Conservation (phyloP, 805 yeast genomes). For the Cyberlindnera amylophila region DNA sequence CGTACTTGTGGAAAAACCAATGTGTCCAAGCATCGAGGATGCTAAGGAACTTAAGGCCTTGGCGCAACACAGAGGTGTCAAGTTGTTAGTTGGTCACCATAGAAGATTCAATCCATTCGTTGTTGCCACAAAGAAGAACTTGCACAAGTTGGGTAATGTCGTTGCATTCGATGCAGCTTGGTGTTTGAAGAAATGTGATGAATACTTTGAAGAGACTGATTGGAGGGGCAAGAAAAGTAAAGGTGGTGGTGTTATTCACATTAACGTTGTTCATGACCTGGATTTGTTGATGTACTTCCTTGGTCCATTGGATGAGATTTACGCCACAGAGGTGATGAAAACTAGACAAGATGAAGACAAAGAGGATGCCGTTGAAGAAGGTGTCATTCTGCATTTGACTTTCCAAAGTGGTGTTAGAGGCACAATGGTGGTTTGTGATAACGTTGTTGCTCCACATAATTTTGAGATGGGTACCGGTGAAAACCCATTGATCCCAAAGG, state of each 20-base stretch:
- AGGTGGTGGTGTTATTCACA: slow-evolving; percentile 21
- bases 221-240: slow-evolving; percentile 15
- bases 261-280: slow-evolving; percentile 20
- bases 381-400: slow-evolving; percentile 14
- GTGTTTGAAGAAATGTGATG: slow-evolving; percentile 19
- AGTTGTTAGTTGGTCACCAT: slow-evolving; percentile 17
- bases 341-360: slow-evolving; percentile 9
- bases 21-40: slow-evolving; percentile 15
- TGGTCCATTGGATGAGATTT: slow-evolving; percentile 18
- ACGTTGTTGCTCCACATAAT: slow-evolving; percentile 19
- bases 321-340: slow-evolving; percentile 15
- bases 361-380: slow-evolving; percentile 19
- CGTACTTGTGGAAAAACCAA: slow-evolving; percentile 20
- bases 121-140: slow-evolving; percentile 13
- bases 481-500: slow-evolving; percentile 19
- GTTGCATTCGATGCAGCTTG: slow-evolving; percentile 21
- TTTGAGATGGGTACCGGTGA: slow-evolving; percentile 25
- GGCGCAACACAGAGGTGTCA: slow-evolving; percentile 8
- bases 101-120: slow-evolving; percentile 21
- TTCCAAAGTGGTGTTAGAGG: slow-evolving; percentile 18
- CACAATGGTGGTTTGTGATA: slow-evolving; percentile 18
- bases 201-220: slow-evolving; percentile 15
- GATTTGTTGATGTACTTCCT: slow-evolving; percentile 18
- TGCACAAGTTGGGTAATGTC: slow-evolving; percentile 12
- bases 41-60: slow-evolving; percentile 10